A percentile compares a stretch with the other conserved stretches of the same genome.
phyloP scores from a whole-genome alignment of 2,329 filamentous ascomycete genomes.

The Didymosphaeria variabile region DNA sequence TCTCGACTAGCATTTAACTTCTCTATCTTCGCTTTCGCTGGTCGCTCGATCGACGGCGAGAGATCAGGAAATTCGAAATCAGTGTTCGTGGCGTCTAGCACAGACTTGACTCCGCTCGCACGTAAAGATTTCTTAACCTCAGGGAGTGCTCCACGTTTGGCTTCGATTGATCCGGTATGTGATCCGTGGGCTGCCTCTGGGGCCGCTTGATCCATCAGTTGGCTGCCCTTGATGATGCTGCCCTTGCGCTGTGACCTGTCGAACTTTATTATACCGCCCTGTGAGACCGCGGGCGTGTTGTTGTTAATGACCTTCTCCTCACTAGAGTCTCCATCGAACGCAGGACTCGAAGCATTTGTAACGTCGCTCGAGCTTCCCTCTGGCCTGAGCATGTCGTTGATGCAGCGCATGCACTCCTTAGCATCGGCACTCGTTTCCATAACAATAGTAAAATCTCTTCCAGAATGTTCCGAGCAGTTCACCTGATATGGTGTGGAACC shows the following conservation, averaged over 20 bases:
- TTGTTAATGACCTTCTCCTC: slow-evolving; percentile 14
- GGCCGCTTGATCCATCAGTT: background rate
- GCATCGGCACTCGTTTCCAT: slow-evolving; percentile 31
- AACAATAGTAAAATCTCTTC: slow-evolving; percentile 31
- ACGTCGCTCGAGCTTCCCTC: background rate
- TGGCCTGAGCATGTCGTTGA: slow-evolving; percentile 23
- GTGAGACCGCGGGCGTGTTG: background rate
- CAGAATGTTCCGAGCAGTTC: slow-evolving; percentile 28
- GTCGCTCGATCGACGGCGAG: slow-evolving; percentile 17
- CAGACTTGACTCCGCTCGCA: background rate
- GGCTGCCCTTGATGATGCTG: background rate
- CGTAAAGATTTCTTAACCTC: slow-evolving; percentile 16
- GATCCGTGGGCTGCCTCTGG: background rate
- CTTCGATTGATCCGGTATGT: background rate
- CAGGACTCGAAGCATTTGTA: background rate
- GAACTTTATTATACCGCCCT: slow-evolving; percentile 2
- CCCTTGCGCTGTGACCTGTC: background rate
- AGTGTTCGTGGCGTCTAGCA: background rate
- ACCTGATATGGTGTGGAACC: slow-evolving; percentile 32
- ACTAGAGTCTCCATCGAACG: slow-evolving; percentile 5
- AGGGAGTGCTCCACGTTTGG: slow-evolving; percentile 16
- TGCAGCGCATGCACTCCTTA: slow-evolving; percentile 27
- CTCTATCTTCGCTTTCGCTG: slow-evolving; percentile 3
- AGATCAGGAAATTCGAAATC: slow-evolving; percentile 21
- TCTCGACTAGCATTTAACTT: background rate